These are phyloP conservation scores for Rhizopogon salebrosus DNA, from an alignment of 768 basidiomycete genomes.

Conservation along the genomic window DNA sequence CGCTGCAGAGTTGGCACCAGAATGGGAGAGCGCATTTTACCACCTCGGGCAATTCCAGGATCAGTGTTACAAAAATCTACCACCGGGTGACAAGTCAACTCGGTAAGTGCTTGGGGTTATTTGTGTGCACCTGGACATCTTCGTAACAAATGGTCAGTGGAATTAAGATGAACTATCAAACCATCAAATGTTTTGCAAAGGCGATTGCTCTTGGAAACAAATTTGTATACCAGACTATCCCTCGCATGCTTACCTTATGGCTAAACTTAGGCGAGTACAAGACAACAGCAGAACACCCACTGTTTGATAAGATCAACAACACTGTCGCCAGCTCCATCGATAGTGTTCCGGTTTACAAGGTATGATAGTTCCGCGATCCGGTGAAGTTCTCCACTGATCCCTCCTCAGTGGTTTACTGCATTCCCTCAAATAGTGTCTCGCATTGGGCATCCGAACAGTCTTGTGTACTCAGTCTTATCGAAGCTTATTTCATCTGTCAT, in stretches of 20 bases:
- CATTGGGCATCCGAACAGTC: constrained; percentile 66
- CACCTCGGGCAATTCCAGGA: constrained; percentile 90
- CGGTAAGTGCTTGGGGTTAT: constrained; percentile 32
- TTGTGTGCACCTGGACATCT: not conserved
- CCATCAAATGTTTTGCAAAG: constrained; percentile 60
- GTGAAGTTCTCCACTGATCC: constrained; percentile 1
- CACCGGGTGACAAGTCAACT: constrained; percentile 42
- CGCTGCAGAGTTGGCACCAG: constrained; percentile 44
- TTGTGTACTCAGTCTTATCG: constrained; percentile 56
- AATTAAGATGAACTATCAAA: constrained; percentile 58
- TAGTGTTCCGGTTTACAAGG: constrained; percentile 77
- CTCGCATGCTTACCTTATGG: constrained; percentile 92
- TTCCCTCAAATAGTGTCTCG: constrained; percentile 97
- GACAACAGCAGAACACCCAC: constrained; percentile 23
- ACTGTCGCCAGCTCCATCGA: constrained; percentile 50
- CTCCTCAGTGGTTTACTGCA: constrained; percentile 82
- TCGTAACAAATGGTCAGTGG: constrained; percentile 35
- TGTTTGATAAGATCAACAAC: constrained; percentile 53
- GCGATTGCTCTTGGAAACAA: constrained; percentile 85
- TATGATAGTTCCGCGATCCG: constrained; percentile 18
- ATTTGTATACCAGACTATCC: constrained; percentile 93
- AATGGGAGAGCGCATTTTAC: constrained; percentile 82
- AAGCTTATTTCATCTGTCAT: constrained; percentile 70
- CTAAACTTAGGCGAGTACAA: constrained; percentile 74
- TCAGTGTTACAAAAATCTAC: constrained; percentile 57